Base-by-base conservation (phyloP, 2,329 filamentous ascomycete species). In the Davidsoniella neocaledoniae region DNA sequence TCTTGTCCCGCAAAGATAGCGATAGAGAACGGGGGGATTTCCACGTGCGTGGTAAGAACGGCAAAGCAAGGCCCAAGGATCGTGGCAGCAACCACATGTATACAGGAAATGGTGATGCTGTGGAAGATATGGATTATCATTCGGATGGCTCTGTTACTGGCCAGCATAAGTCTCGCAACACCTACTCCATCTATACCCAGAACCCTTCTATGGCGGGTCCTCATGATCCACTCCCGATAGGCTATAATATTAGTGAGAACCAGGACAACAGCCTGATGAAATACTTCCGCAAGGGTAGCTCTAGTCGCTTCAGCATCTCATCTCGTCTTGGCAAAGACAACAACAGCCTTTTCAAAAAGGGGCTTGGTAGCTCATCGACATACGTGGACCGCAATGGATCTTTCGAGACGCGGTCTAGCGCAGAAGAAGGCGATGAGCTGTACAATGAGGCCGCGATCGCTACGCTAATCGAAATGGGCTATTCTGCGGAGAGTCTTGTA, bases 221-320 rank as follows among this genome's bases (percentile, higher is more conserved):
- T 2, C 71, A 70, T 45, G 75, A 79, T 54, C 78, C 76, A 14
- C 62, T 77, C 36, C 68, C 65, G 19, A 62, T 80, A 12, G 77
- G 80, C 53, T 55, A 64, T 16, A 63, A 60, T n/a, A 58, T 62
- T 2, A 64, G 62, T 33, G 54, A 61, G 26, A 74, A 73, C 57
- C 67, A 77, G 50, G 64, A 69, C 54, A 74, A 77, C 48, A 75
- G 75, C 49, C 65, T 79, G 55, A 66, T 71, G 59, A 74, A 79
- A 59, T 66, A 81, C 45, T 72, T 81, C 50, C 73, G 77, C 29
- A 81, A 81, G 63, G 74, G 77, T 46, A 79, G 75, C 60, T 77
- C 76, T 5, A 71, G 74, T 61, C 81, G 81, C 63, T 81, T 81
- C 60, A 76, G 74, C 60, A 65, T 80, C 53, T 71, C 76, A 10